Evolutionary conservation across 306 rosid species (phyloP).

Genomic region (Trifolium repens): DNA sequence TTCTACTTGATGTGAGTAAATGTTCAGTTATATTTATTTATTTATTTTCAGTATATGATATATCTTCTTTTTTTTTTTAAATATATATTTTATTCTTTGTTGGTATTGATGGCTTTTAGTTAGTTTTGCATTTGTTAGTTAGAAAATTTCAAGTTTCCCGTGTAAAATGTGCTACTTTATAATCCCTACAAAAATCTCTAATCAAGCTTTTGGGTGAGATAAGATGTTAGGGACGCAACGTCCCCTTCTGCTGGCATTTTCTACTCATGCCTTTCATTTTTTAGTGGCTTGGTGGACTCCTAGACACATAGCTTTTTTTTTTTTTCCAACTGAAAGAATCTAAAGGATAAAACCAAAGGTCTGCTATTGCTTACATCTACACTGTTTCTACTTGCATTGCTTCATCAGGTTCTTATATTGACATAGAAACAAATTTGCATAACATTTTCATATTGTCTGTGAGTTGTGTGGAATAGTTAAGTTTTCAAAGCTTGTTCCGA

Average conservation of each 20-base stretch:
- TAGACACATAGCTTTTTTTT: background rate
- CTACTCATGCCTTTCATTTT: conserved; percentile 1
- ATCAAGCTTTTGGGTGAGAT: background rate
- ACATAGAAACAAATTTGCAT: background rate
- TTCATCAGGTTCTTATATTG: conserved; percentile 10
- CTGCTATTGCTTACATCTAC: background rate
- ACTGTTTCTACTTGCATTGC: conserved; percentile 1
- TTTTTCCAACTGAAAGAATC: background rate
- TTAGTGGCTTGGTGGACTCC: conserved; percentile 4
- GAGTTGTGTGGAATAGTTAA: background rate
- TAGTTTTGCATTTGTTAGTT: conserved; percentile 33
- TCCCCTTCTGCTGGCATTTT: conserved; percentile 13
- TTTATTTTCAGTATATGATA: conserved; percentile 12
- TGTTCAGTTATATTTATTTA: background rate
- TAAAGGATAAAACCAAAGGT: background rate
- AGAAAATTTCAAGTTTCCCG: background rate
- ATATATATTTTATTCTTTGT: conserved; percentile 7
- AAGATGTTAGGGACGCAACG: conserved; percentile 20
- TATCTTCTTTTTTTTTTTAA: background rate
- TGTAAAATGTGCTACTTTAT: conserved; percentile 17
- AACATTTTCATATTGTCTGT: background rate
- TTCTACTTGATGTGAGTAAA: conserved; percentile 78
- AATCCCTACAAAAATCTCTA: conserved; percentile 15
- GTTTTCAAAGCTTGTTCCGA: conserved; percentile 3
- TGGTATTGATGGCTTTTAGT: conserved; percentile 27